A percentile compares a stretch with the other conserved stretches of the same genome.
Evolutionary conservation across 495 filamentous ascomycete genomes (phyloP).

Genomic region (Filosporella fistucella): DNA sequence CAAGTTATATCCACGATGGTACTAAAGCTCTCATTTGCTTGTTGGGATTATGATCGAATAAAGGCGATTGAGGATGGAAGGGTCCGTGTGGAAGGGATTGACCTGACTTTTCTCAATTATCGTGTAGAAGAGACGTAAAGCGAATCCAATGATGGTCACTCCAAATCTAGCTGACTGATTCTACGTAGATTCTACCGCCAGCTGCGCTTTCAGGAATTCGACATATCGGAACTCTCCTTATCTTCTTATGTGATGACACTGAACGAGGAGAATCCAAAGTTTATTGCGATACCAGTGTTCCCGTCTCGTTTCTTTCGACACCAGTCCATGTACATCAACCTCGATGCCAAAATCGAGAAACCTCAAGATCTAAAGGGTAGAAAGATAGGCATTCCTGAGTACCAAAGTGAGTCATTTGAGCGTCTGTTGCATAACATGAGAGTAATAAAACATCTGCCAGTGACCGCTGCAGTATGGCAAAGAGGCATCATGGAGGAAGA

Average conservation of each 20-base stretch:
- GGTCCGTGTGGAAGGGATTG: constrained; percentile 28
- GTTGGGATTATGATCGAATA: constrained; percentile 28
- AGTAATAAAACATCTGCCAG: constrained; percentile 9
- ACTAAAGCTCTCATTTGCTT: constrained; percentile 25
- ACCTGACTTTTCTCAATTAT: constrained; percentile 28
- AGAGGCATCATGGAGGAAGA: constrained; percentile 28
- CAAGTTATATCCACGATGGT: too few species aligned
- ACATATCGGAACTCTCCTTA: constrained; percentile 32
- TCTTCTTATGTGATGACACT: constrained; percentile 34
- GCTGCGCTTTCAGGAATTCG: constrained; percentile 35
- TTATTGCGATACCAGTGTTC: constrained; percentile 37
- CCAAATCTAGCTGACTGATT: too few species aligned
- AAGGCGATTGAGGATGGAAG: constrained; percentile 23
- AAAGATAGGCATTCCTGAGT: constrained; percentile 33
- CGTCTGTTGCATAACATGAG: neutral
- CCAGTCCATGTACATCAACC: constrained; percentile 33
- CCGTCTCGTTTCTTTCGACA: constrained; percentile 35
- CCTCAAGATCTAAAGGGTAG: constrained; percentile 35
- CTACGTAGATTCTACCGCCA: constrained; percentile 24
- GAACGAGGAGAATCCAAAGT: constrained; percentile 26
- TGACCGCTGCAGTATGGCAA: constrained; percentile 40
- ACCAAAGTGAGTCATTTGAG: constrained; percentile 21
- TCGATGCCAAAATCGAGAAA: constrained; percentile 21
- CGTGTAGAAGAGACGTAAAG: constrained; percentile 14
- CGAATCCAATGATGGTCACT: neutral